Evolutionary conservation across 768 basidiomycete genomes (phyloP), one percentile per base, ranked within the genome.

Genomic region (Lactifluus hygrophoroides): DNA sequence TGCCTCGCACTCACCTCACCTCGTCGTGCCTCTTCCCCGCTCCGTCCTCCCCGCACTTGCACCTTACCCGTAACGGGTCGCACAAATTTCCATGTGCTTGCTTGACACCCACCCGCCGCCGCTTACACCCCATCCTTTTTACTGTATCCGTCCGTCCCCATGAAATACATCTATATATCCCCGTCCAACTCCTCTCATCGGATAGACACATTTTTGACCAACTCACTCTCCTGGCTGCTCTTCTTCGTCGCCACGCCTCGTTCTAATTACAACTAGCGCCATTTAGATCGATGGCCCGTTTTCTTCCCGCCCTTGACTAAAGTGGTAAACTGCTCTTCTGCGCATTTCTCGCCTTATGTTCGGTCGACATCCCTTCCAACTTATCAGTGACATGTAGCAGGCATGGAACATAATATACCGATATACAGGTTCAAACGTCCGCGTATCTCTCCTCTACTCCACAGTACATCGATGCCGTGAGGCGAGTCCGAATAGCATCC

Each of bases 331-430:
- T 32, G 17, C 37, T 45, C 43, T 49, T 60, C 49, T 19, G 48
- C 28, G 27, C 17, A 43, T 46, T 37, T 32, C 47, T 37, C 30
- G 21, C 28, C 49, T 38, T 55, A 54, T 30, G 23, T 56, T 60
- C 59, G 54, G 54, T 49, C 54, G 54, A 56, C 42, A 34, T 44
- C 25, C 44, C 45, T 42, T 53, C 52, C 52, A 32, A 51, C 56
- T 43, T 42, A 56, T 60, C 34, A 25, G 34, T 35, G 42, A 46
- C 40, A 43, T 25, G 25, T 21, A 48, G 9, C 58, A 14, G 32
- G 27, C 19, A 21, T 42, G 19, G 8, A 42, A 42, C 6, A 46
- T n/a, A 30, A 34, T 34, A n/a, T 30, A 4, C 3, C 40, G 17
- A 16, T 52, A 42, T 25, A 43, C 8, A 21, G 45, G 35, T 40